Base-by-base conservation (phyloP, 2,329 filamentous ascomycete genomes). In the Dactylellina leptospora region DNA sequence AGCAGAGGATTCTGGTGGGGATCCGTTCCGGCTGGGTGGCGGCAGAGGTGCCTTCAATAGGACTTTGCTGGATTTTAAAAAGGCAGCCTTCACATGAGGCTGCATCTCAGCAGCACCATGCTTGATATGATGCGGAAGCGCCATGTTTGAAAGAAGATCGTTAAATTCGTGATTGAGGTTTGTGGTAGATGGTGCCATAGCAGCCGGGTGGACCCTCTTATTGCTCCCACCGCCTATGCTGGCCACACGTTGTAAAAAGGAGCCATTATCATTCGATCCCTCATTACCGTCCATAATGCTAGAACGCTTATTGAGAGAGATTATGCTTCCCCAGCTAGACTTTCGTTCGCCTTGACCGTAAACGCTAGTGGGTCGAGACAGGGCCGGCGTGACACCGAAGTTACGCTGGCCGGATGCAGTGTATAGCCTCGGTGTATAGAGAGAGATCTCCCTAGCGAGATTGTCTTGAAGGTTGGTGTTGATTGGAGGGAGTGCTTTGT, bases 101-200 rank as follows among this genome's bases (percentile, higher is more conserved):
- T 47, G 42, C 58, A 71, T 71, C 38, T 53, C 53, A 18, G 51
- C 42, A 36, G 58, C 66, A 36, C 66, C 66, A 30, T 40, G 63
- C 53, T 71, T 71, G 30, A 71, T 71, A 45, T 71, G 61, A n/a
- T 58, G 33, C 4, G 66, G 66, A n/a, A 71, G 66, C 25, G 55
- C 66, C 25, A 45, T 63, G 36, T 47, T 53, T 23, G 58, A 53
- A 54, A 71, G 13, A 20, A 71, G 58, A 10, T 71, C 28, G 11
- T 58, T 53, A 23, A 71, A 71, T 33, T 71, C 66, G 22, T 51
- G 44, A 18, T 71, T 71, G 33, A 71, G 20, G n/a, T 54, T 48
- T 16, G 38, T 22, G 13, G 42, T 54, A 4, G 58, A 47, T 27
- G 58, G 56, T 11, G 51, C 33, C 3, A 18, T 11, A 13, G 58